Evolutionary conservation across 306 rosid genomes (phyloP), one percentile per base, ranked within the genome.

Genomic region (Quercus ilex): DNA sequence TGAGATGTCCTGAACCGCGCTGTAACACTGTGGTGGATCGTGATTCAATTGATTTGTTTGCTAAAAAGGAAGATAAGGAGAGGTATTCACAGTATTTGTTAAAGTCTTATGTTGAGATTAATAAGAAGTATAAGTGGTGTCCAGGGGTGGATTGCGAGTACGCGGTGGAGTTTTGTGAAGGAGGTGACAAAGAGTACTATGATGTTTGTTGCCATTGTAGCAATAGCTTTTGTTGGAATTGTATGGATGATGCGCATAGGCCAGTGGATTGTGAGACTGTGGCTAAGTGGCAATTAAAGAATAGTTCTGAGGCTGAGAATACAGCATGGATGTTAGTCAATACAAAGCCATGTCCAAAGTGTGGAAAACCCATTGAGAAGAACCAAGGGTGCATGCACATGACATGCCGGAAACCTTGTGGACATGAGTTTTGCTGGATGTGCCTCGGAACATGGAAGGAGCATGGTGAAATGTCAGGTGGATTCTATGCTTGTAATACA

Each of bases 401-500:
- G 78, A 30, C 5, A 1, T 83, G 86, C 65, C 51, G 3, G 3
- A 0, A 15, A n/a, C 76, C 64, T 26, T 83, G 86, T 63, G 13
- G 41, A 8, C 35, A 26, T 20, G 9, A 26, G 0, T 83, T 83
- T 55, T 83, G 86, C 30, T 83, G 83, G 83, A 0, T 38, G 3
- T 83, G 86, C 59, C 80, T 83, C 73, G n/a, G n/a, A 0, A 23
- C 2, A 3, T 55, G 55, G 64, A 23, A 18, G 1, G 2, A 31
- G 5, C 72, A 67, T 67, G 43, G 6, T 19, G 87, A 83, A 46
- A 78, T 83, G 73, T 83, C 91, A 14, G 89, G 91, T 26, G 89
- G 87, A 51, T 80, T 73, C 65, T 90, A 88, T 87, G 91, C 90
- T 53, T 91, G 96, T 80, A 91, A 91, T 74, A 83, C 88, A 4